A percentile compares a stretch with the other conserved stretches of the same genome.
phyloP scores from a whole-genome alignment of 2,329 filamentous ascomycete species.

The Colletotrichum endophyticum region DNA sequence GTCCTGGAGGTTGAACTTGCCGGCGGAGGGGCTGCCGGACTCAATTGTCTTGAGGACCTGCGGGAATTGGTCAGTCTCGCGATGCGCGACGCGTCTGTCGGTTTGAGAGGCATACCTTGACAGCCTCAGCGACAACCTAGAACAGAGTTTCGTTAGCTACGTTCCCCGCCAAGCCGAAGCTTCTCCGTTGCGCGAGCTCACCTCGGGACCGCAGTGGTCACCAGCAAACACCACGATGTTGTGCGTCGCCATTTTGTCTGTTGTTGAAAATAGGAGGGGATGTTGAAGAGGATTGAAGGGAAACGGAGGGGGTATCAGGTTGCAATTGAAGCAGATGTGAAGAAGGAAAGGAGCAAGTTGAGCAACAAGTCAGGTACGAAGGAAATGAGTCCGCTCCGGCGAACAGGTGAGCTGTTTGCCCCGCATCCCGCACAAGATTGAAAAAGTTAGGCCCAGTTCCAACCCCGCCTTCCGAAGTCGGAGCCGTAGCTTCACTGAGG shows the following conservation, averaged over 20 bases:
- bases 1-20: conserved; percentile 87
- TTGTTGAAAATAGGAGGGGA: background rate
- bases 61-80: background rate
- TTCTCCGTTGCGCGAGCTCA: conserved; percentile 33
- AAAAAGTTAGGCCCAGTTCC: conserved; percentile 26
- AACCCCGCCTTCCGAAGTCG: conserved; percentile 43
- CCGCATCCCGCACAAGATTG: conserved; percentile 22
- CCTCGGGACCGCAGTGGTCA: conserved; percentile 88
- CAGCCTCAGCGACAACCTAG: conserved; percentile 78
- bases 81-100: background rate
- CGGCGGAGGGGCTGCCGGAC: conserved; percentile 69
- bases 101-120: conserved; percentile 69
- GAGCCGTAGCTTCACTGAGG: conserved; percentile 22
- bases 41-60: conserved; percentile 83
- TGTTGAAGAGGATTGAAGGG: background rate
- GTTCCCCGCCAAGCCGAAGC: background rate
- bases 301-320: background rate
- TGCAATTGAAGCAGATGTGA: background rate
- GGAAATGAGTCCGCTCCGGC: background rate
- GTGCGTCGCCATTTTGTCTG: conserved; percentile 65
- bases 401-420: conserved; percentile 12
- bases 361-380: background rate
- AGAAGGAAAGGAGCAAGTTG: background rate
- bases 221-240: conserved; percentile 84
- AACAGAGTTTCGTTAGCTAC: conserved; percentile 12